Conservation (phyloP, 192 early-diverging fungal species). For the Tieghemiomyces parasiticus region DNA sequence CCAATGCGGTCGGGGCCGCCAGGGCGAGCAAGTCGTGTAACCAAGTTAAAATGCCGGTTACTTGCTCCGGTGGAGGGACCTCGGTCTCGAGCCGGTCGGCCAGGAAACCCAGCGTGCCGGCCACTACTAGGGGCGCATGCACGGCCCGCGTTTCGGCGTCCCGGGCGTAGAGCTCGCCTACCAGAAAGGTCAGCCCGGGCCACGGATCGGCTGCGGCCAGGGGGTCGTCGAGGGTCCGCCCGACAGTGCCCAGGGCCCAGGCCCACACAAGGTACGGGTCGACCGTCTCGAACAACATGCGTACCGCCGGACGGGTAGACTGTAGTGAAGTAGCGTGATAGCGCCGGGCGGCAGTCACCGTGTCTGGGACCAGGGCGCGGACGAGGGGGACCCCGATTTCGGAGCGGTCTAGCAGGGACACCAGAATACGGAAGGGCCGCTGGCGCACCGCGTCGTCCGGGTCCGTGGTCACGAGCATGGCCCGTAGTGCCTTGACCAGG, state of each 20-base stretch:
- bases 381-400: conserved; percentile 68
- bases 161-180: conserved; percentile 54
- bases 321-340: no score
- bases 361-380: conserved; percentile 50
- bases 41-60: no score
- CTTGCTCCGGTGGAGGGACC: no score
- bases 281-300: conserved; percentile 84
- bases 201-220: conserved; percentile 1
- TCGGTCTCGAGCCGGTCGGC: no score
- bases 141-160: conserved; percentile 73
- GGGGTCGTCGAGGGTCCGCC: conserved; percentile 10
- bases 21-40: no score
- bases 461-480: conserved; percentile 22
- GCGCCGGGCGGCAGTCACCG: no score
- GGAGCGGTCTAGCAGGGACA: conserved; percentile 75
- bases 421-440: conserved; percentile 61
- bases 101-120: conserved; percentile 40
- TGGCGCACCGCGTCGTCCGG: conserved; percentile 29
- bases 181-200: conserved; percentile 44
- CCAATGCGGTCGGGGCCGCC: no score
- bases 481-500: conserved; percentile 37
- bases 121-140: conserved; percentile 65
- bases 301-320: conserved; percentile 68
- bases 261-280: conserved; percentile 76
- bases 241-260: no score